phyloP scores from a whole-genome alignment of 2,329 filamentous ascomycete genomes.

The Pyrenophora seminiperda region DNA sequence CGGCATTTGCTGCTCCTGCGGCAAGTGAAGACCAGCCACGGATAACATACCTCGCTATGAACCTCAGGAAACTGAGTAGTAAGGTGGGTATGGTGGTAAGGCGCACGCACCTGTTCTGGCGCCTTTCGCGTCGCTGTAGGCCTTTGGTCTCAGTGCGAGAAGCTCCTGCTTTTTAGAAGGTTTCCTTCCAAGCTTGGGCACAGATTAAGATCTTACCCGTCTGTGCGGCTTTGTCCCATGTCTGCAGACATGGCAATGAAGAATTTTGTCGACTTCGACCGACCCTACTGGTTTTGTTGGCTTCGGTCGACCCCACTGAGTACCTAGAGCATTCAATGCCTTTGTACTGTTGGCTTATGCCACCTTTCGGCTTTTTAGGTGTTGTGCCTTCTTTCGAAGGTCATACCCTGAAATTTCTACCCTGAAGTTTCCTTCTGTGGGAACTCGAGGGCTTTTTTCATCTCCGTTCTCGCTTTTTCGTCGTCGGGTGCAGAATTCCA shows the following conservation, averaged over 20 bases:
- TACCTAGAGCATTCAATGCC: too few species aligned
- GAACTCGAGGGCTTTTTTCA: conserved; percentile 13
- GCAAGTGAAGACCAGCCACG: too few species aligned
- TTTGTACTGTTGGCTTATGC: too few species aligned
- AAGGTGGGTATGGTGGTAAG: too few species aligned
- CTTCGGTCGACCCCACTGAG: too few species aligned
- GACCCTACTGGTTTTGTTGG: too few species aligned
- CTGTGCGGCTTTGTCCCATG: conserved; percentile 4
- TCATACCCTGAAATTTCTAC: conserved; percentile 4
- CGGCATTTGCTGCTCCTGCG: neutral
- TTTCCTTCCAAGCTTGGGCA: conserved; percentile 1
- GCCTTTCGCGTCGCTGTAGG: conserved; percentile 4
- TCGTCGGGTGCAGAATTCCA: too few species aligned
- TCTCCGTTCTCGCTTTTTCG: neutral
- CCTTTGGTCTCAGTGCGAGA: conserved; percentile 1
- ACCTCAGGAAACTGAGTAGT: too few species aligned
- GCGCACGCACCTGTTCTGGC: neutral
- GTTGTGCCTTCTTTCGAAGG: conserved; percentile 10
- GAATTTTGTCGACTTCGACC: too few species aligned
- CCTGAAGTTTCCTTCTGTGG: conserved; percentile 3
- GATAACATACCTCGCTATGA: too few species aligned
- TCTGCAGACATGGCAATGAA: too few species aligned
- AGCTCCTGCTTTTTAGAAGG: neutral
- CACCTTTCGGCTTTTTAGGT: too few species aligned
- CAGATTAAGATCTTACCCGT: conserved; percentile 22